Evolutionary conservation across 495 filamentous ascomycete species (phyloP), one percentile per base, ranked within the genome.

Genomic region (Podospora comata): DNA sequence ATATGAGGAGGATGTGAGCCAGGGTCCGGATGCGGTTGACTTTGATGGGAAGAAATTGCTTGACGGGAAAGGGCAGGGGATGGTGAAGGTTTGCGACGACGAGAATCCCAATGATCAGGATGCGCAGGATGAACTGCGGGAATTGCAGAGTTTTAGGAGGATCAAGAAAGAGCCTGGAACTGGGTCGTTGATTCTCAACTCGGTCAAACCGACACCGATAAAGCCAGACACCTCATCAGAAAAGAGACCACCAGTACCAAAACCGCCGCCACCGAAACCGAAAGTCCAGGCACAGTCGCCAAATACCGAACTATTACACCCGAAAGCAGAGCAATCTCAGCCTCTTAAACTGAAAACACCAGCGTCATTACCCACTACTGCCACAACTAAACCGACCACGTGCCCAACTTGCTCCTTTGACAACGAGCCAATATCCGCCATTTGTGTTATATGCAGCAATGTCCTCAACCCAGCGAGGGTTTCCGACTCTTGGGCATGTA

Each of bases 11-110:
- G 77, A 78, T 20, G 63, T 65, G 34, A 65, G 72, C 18, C 72
- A 71, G 16, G 73, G 69, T 60, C 72, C 71, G 23, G 76, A 79
- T 56, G 83, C 81, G 1, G 60, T 87, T 26, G 87, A 91, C 73
- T 77, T 86, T 15, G 81, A 90, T 71, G 88, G 88, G 5, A 82
- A 79, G 62, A 83, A 77, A 60, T 76, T 92, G 56, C 70, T 89
- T 23, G 89, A 91, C 71, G 74, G 70, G 0, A 83, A 89, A 65
- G 90, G 90, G 16, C 79, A 82, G 16, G 80, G 83, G 9, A 79
- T 92, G 82, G 77, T 92, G 68, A 89, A 86, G 67, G 85, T 93
- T 18, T 94, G 91, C 73, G 89, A 87, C 67, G 87, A 89, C 61
- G 90, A 91, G 69, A 85, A 91, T 64, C 78, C 79, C 19, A 78